Percentiles rank a stretch among this genome's conserved stretches.
phyloP scores from a whole-genome alignment of 2,329 filamentous ascomycete genomes.

The Kalaharituber pfeilii region DNA sequence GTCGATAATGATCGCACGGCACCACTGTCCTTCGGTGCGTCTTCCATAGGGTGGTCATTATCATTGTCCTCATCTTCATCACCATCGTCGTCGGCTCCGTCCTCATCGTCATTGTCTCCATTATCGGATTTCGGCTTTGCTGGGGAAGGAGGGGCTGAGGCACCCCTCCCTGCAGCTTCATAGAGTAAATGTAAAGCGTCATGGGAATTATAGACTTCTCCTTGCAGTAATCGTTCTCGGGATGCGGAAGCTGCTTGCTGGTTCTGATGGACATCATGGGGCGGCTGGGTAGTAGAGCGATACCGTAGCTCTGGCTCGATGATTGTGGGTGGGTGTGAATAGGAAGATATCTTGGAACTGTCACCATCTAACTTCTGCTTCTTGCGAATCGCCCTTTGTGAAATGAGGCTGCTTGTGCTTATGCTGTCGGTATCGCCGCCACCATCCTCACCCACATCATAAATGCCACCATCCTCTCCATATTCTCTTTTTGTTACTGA shows the following conservation, averaged over 20 bases:
- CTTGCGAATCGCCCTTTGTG: neutral
- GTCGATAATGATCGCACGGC: too few species aligned
- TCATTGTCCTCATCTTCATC: constrained; percentile 7
- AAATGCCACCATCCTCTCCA: constrained; percentile 25
- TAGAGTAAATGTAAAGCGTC: constrained; percentile 84
- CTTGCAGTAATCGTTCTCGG: constrained; percentile 32
- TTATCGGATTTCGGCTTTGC: constrained; percentile 23
- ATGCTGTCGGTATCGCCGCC: constrained; percentile 22
- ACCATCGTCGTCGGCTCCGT: constrained; percentile 12
- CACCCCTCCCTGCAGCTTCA: constrained; percentile 44
- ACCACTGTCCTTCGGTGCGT: constrained; percentile 1
- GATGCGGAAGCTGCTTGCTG: constrained; percentile 14
- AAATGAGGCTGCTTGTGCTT: constrained; percentile 13
- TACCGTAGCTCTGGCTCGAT: neutral
- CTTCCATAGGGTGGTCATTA: constrained; percentile 4
- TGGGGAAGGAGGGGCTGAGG: constrained; percentile 19
- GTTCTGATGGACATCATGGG: neutral
- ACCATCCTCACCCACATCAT: constrained; percentile 37
- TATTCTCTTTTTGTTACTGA: constrained; percentile 33
- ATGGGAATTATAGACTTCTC: constrained; percentile 73
- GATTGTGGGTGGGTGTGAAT: neutral
- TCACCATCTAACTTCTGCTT: neutral
- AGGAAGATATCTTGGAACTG: neutral
- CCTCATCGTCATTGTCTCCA: constrained; percentile 20
- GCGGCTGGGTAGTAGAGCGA: neutral